Evolutionary conservation across 441 rosid species (phyloP).

Genomic region (Hypseocharis bilobata): DNA sequence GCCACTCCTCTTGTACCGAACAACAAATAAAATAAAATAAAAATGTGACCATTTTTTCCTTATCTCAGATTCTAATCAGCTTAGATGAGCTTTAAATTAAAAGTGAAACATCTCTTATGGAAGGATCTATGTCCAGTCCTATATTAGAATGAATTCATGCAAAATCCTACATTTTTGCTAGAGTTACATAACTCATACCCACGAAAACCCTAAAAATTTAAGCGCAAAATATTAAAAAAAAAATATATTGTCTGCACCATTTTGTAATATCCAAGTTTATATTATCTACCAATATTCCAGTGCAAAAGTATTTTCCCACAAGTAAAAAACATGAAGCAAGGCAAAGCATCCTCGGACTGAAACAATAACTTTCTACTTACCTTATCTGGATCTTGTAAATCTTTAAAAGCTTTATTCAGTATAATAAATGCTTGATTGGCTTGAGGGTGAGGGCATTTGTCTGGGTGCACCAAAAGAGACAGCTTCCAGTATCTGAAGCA

Average conservation of each 20-base stretch:
- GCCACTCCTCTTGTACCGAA: not conserved
- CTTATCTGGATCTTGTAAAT: constrained; percentile 78
- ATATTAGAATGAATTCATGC: not conserved
- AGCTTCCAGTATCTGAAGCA: constrained; percentile 75
- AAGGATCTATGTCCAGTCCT: not conserved
- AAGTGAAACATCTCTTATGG: not conserved
- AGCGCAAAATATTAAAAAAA: no score
- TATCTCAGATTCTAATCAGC: not conserved
- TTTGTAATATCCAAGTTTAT: not conserved
- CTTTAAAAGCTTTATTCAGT: constrained; percentile 79
- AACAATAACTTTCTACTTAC: constrained; percentile 23
- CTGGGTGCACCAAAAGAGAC: constrained; percentile 90
- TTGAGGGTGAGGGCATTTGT: constrained; percentile 90
- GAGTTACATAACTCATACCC: not conserved
- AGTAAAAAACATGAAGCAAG: constrained; percentile 7
- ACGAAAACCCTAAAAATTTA: not conserved
- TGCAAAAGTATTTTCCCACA: not conserved
- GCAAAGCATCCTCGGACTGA: not conserved
- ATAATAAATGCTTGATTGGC: constrained; percentile 75
- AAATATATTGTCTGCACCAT: not conserved
- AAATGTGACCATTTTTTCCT: not conserved
- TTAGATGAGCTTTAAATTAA: not conserved
- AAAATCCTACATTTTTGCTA: not conserved
- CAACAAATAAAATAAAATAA: not conserved
- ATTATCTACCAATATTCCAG: not conserved